A percentile compares a stretch with the other conserved stretches of the same genome.
Conservation (phyloP, 1,139 yeast species). For the Geotrichum bryndzae region DNA sequence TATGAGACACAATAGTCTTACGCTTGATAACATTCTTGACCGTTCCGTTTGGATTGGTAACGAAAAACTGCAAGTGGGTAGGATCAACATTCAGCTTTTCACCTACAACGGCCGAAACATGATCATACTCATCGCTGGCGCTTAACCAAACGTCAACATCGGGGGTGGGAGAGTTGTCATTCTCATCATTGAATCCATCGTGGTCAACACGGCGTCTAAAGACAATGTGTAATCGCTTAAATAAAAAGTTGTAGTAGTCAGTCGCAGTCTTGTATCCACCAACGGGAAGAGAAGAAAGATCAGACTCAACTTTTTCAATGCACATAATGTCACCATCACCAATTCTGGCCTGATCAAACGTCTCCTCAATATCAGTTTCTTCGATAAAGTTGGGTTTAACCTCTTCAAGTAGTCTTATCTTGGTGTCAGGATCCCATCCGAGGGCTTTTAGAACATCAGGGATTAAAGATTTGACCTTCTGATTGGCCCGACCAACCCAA, state of each 20-base stretch:
- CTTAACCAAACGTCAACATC: slow-evolving; percentile 67
- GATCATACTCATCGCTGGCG: slow-evolving; percentile 51
- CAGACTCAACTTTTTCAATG: slow-evolving; percentile 41
- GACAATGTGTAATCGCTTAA: slow-evolving; percentile 58
- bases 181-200: slow-evolving; percentile 35
- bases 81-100: slow-evolving; percentile 51
- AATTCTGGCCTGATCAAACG: slow-evolving; percentile 61
- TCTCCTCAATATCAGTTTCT: slow-evolving; percentile 37
- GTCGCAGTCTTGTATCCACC: slow-evolving; percentile 36
- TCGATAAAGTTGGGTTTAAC: slow-evolving; percentile 60
- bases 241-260: slow-evolving; percentile 58
- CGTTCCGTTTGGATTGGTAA: slow-evolving; percentile 32
- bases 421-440: slow-evolving; percentile 41
- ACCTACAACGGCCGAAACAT: slow-evolving; percentile 57
- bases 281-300: slow-evolving; percentile 18
- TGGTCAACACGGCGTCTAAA: slow-evolving; percentile 46
- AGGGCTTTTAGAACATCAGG: slow-evolving; percentile 43
- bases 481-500: slow-evolving; percentile 49
- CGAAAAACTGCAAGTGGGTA: slow-evolving; percentile 52
- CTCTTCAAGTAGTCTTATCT: slow-evolving; percentile 60
- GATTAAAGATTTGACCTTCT: slow-evolving; percentile 42
- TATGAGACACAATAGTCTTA: slow-evolving; percentile 37
- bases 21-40: slow-evolving; percentile 38
- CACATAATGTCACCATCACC: slow-evolving; percentile 75
- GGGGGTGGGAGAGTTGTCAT: slow-evolving; percentile 36